Percentiles rank a stretch among this genome's conserved stretches.
Evolutionary conservation across 192 early-diverging fungal species (phyloP).

Genomic region (Linderina pennispora): DNA sequence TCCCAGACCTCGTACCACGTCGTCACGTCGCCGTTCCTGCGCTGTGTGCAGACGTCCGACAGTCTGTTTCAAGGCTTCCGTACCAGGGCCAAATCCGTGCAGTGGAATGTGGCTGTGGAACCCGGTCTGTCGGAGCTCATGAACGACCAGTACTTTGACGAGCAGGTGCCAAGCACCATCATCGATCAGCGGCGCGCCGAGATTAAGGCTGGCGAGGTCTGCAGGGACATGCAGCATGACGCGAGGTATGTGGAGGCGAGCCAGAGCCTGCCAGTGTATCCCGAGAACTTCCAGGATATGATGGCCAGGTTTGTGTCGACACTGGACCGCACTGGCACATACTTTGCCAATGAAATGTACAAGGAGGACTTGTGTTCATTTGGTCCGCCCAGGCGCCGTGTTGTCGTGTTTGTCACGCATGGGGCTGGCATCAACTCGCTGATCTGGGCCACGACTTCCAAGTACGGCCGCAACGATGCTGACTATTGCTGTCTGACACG

Average conservation of each 20-base stretch:
- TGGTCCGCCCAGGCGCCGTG: constrained; percentile 7
- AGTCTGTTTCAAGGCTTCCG: constrained; percentile 16
- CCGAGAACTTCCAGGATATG: constrained; percentile 40
- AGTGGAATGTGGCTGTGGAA: constrained; percentile 24
- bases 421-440: constrained; percentile 32
- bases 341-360: too few relatives aligned
- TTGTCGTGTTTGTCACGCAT: constrained; percentile 39
- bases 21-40: constrained; percentile 38
- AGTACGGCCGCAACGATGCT: constrained; percentile 16
- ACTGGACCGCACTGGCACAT: constrained; percentile 9
- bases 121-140: constrained; percentile 42
- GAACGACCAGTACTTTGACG: constrained; percentile 32
- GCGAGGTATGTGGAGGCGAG: constrained; percentile 1
- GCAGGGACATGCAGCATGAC: constrained; percentile 11
- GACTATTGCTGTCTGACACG: constrained; percentile 31
- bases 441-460: constrained; percentile 35
- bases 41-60: constrained; percentile 35
- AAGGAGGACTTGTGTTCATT: too few relatives aligned
- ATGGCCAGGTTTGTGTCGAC: constrained; percentile 35
- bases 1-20: constrained; percentile 14
- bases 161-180: constrained; percentile 23
- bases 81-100: background rate
- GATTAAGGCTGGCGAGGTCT: constrained; percentile 1
- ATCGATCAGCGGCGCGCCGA: constrained; percentile 6
- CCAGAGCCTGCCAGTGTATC: constrained; percentile 19